Conservation (phyloP, 2,329 filamentous ascomycete species). For the Didymella keratinophila region DNA sequence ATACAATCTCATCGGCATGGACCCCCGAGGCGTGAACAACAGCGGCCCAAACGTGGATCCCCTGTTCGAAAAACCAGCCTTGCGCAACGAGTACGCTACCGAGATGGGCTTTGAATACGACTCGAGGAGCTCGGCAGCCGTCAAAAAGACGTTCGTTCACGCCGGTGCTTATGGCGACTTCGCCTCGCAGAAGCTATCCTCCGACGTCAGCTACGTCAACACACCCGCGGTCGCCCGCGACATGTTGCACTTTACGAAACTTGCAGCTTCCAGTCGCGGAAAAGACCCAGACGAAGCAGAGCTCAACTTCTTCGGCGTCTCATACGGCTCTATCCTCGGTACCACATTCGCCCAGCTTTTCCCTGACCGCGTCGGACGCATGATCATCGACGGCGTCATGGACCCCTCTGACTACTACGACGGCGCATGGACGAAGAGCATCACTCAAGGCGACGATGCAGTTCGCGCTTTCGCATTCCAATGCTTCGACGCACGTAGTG, state of each 20-base stretch:
- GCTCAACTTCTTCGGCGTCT: slow-evolving; percentile 53
- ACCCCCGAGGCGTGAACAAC: slow-evolving; percentile 40
- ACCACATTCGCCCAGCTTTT: slow-evolving; percentile 57
- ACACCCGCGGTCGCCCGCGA: slow-evolving; percentile 1
- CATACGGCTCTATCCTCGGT: slow-evolving; percentile 58
- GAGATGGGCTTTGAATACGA: slow-evolving; percentile 20
- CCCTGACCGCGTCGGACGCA: slow-evolving; percentile 52
- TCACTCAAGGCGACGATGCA: slow-evolving; percentile 59
- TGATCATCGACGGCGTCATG: slow-evolving; percentile 48
- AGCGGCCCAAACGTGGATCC: slow-evolving; percentile 23
- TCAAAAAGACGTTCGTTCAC: slow-evolving; percentile 43
- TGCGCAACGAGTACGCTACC: slow-evolving; percentile 20
- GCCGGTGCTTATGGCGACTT: slow-evolving; percentile 30
- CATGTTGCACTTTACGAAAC: neutral
- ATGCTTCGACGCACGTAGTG: neutral
- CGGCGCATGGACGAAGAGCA: slow-evolving; percentile 41
- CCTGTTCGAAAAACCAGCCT: slow-evolving; percentile 14
- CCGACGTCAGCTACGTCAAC: neutral
- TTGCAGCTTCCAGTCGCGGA: neutral
- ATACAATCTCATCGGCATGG: slow-evolving; percentile 49
- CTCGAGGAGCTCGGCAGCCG: slow-evolving; percentile 35
- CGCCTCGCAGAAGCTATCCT: slow-evolving; percentile 16
- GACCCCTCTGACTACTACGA: slow-evolving; percentile 58
- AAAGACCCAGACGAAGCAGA: slow-evolving; percentile 34
- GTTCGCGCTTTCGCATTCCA: slow-evolving; percentile 3